Percentiles rank a stretch among this genome's conserved stretches.
Conservation (phyloP, 2,329 filamentous ascomycete species). For the Hirsutella minnesotensis region DNA sequence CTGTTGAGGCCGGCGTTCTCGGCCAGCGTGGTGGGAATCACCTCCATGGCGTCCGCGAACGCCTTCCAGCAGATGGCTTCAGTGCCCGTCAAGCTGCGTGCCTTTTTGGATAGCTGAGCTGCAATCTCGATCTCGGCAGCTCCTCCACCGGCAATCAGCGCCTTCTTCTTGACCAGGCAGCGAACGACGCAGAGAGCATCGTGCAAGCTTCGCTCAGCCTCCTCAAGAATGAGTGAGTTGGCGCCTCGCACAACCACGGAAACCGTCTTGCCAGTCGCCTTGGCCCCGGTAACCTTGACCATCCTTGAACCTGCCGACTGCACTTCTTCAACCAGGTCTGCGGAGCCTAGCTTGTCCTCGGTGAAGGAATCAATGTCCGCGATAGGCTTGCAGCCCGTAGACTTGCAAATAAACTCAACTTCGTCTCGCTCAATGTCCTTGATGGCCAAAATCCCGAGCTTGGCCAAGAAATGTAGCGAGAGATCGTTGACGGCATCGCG, state of each 20-base stretch:
- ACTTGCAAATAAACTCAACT: constrained; percentile 99
- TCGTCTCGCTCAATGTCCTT: constrained; percentile 99
- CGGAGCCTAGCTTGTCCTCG: constrained; percentile 91
- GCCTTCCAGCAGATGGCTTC: constrained; percentile 99
- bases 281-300: constrained; percentile 90
- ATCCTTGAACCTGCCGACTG: constrained; percentile 80
- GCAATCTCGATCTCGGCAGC: constrained; percentile 96
- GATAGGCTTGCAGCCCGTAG: constrained; percentile 95
- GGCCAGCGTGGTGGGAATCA: constrained; percentile 89
- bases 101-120: constrained; percentile 69
- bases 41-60: constrained; percentile 94
- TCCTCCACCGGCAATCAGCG: constrained; percentile 93
- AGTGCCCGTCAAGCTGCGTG: constrained; percentile 75
- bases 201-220: constrained; percentile 92
- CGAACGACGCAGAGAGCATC: constrained; percentile 96
- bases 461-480: constrained; percentile 92
- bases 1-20: constrained; percentile 97
- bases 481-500: constrained; percentile 96
- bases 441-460: constrained; percentile 87
- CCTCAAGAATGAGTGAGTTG: constrained; percentile 88
- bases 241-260: constrained; percentile 91
- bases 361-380: constrained; percentile 98
- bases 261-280: constrained; percentile 73
- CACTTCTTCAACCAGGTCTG: constrained; percentile 88
- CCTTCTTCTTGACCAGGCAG: constrained; percentile 98